Percentiles rank a stretch among this genome's conserved stretches.
phyloP scores from a whole-genome alignment of 768 basidiomycete genomes.

The Tulasnella sp. region DNA sequence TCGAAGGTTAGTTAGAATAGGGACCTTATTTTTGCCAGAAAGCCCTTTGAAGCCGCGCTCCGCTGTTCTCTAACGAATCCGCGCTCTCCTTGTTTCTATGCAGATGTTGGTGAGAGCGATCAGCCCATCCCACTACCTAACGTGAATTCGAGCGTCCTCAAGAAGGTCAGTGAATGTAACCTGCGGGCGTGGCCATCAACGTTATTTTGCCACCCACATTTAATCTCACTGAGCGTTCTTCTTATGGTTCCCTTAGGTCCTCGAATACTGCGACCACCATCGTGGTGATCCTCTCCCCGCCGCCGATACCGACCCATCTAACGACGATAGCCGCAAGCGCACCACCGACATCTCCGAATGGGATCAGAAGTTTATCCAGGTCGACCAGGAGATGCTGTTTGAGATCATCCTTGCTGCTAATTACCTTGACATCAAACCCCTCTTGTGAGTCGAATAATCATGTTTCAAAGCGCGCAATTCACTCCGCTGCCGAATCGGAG shows the following conservation, averaged over 20 bases:
- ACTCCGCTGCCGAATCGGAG: not conserved
- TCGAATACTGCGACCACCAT: conserved; percentile 99
- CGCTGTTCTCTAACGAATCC: not conserved
- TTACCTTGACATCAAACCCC: conserved; percentile 98
- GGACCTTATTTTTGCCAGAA: not conserved
- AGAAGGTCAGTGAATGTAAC: conserved; percentile 54
- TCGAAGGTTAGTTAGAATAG: conserved; percentile 68
- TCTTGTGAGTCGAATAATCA: conserved; percentile 53
- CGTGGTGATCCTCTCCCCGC: conserved; percentile 91
- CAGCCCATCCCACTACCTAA: conserved; percentile 92
- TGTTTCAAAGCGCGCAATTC: not conserved
- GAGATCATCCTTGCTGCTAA: conserved; percentile 99
- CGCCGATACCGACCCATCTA: conserved; percentile 64
- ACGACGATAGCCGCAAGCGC: conserved; percentile 92
- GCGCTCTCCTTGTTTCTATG: not conserved
- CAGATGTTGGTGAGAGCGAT: conserved; percentile 91
- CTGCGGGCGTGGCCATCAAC: not conserved
- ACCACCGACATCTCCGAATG: conserved; percentile 98
- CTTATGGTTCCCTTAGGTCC: conserved; percentile 56
- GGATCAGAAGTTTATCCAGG: conserved; percentile 98
- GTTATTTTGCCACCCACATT: not conserved
- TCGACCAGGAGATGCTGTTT: conserved; percentile 99
- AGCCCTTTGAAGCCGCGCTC: not conserved
- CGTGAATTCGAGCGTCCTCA: conserved; percentile 83
- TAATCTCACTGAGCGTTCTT: too few relatives aligned